Percentiles rank a stretch among this genome's conserved stretches.
Evolutionary conservation across 75 land plant genomes (phyloP).

Genomic region (Azolla pinnata): DNA sequence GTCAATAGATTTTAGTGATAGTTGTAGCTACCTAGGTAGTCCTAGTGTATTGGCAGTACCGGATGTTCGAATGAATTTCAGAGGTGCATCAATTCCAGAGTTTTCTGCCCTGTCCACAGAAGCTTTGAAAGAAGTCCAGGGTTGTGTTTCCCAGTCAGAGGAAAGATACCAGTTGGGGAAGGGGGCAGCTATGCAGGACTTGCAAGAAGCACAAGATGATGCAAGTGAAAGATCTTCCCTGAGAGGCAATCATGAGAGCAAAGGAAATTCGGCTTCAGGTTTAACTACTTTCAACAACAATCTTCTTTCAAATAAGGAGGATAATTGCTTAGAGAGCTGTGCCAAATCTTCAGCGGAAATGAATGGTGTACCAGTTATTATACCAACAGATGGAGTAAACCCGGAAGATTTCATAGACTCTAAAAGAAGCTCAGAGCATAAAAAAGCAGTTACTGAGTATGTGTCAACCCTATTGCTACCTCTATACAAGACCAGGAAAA

Average conservation of each 20-base stretch:
- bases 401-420: constrained; percentile 13
- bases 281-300: not conserved
- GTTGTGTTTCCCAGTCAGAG: no score
- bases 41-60: constrained; percentile 29
- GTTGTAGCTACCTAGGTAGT: constrained; percentile 44
- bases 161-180: not conserved
- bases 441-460: constrained; percentile 77
- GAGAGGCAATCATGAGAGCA: not conserved
- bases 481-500: constrained; percentile 74
- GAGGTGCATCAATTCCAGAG: no score
- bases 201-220: not conserved
- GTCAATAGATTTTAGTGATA: constrained; percentile 71
- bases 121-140: no score
- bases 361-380: no score
- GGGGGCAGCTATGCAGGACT: not conserved
- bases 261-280: not conserved
- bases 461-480: constrained; percentile 80
- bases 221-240: not conserved
- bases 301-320: no score
- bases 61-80: no score
- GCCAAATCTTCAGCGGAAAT: no score
- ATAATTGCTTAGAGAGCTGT: no score
- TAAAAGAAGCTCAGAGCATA: constrained; percentile 47
- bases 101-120: no score
- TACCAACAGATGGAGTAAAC: constrained; percentile 35